These are phyloP conservation scores for Neofusicoccum ribis DNA, from an alignment of 2,329 filamentous ascomycete genomes.

Conservation along the genomic window DNA sequence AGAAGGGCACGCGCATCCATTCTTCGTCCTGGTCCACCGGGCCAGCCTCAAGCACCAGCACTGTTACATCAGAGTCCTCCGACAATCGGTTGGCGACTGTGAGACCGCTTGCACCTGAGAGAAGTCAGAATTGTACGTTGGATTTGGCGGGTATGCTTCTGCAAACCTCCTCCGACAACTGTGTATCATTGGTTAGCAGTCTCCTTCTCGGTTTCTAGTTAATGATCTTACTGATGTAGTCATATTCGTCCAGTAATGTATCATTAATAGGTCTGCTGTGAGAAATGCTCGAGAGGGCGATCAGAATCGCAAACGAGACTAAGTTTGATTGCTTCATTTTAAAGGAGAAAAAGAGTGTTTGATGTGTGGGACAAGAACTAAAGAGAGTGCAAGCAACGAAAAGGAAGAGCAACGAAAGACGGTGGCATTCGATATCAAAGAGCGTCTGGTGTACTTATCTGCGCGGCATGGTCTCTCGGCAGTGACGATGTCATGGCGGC, in stretches of 20 bases:
- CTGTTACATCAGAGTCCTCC: slow-evolving; percentile 30
- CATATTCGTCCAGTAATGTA: slow-evolving; percentile 2
- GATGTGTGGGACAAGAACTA: background rate
- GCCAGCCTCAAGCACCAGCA: slow-evolving; percentile 33
- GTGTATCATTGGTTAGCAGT: background rate
- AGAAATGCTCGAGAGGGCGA: background rate
- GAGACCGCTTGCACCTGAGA: background rate
- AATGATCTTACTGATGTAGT: slow-evolving; percentile 6
- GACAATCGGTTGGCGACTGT: slow-evolving; percentile 30
- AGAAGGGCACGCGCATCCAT: slow-evolving; percentile 14
- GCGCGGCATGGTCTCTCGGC: background rate
- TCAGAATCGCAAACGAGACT: background rate
- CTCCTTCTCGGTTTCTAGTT: background rate
- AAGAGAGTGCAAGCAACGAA: background rate
- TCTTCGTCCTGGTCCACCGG: slow-evolving; percentile 28
- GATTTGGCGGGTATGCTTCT: background rate
- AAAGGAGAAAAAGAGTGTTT: background rate
- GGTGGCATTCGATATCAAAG: background rate
- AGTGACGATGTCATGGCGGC: background rate
- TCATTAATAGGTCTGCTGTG: slow-evolving; percentile 7
- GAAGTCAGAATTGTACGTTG: background rate
- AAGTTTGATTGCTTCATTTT: background rate
- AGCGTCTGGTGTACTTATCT: background rate
- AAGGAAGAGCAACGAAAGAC: background rate
- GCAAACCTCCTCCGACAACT: slow-evolving; percentile 14